Base-by-base conservation (phyloP, 2,329 filamentous ascomycete genomes). In the Botrytis medusae region DNA sequence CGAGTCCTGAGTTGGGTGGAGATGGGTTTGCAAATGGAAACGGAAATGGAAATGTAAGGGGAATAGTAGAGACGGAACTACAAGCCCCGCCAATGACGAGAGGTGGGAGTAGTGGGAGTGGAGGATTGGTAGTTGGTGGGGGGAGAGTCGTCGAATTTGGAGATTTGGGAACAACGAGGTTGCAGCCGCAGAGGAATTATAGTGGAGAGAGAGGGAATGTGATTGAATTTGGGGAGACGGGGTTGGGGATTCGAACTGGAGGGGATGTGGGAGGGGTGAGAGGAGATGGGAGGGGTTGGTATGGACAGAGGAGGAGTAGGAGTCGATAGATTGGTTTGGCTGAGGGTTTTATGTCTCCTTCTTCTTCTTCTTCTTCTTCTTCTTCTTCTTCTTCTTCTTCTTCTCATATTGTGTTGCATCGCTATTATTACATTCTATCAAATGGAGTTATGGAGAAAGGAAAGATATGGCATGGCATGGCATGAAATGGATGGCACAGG, bases 131-230 rank as follows among this genome's bases (percentile, higher is more conserved):
- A 18, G 62, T 77, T 22, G 74, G 73, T 7, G 59, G 73, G 20
- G 72, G 75, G 1, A 69, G 71, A 40, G 46, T 79, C 14, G 76
- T 79, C 69, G 75, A 74, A 20, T 80, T 80, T 74, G 78, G 78
- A 2, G 77, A 77, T 69, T 76, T 75, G n/a, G 48, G 68, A 60
- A 18, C 14, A 18, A 2, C n/a, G n/a, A 42, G 37, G 10, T 42
- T 40, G 8, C 44, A 44, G 4, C 2, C 48, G 48, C 34, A 20
- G 10, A n/a, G 60, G 20, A 20, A 42, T 22, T 57, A 10, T n/a
- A 57, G 14, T 57, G 18, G 2, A 1, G 59, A 37, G 22, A 29
- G 40, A 51, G 18, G 8, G 25, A 42, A 14, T 14, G 25, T 51
- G 46, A 51, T n/a, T 46, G 44, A 2, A 51, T 68, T 34, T 29